A percentile compares a stretch with the other conserved stretches of the same genome.
Conservation (phyloP, 2,329 filamentous ascomycete species). For the Scedosporium minutisporum region DNA sequence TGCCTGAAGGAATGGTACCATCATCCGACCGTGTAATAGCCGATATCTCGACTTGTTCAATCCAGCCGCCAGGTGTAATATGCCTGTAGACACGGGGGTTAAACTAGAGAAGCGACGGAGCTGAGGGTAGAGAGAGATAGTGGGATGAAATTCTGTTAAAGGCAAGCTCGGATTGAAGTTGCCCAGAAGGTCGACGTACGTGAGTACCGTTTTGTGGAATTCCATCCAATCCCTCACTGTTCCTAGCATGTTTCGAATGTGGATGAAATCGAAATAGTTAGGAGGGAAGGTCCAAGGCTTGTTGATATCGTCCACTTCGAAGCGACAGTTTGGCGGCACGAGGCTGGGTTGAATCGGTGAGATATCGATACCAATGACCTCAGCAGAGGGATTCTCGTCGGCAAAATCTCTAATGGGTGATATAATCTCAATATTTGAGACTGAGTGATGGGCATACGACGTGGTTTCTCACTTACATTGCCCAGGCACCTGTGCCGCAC, state of each 20-base stretch:
- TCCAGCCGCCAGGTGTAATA: conserved; percentile 34
- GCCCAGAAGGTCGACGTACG: conserved; percentile 12
- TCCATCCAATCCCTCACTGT: conserved; percentile 21
- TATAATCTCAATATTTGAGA: background rate
- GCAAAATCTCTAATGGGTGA: conserved; percentile 26
- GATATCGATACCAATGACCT: conserved; percentile 41
- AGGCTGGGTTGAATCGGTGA: conserved; percentile 49
- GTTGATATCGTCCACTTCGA: conserved; percentile 56
- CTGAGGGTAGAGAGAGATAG: too few relatives aligned
- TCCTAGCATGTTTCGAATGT: conserved; percentile 11
- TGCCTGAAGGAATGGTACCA: conserved; percentile 15
- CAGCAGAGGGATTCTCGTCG: conserved; percentile 28
- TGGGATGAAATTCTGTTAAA: background rate
- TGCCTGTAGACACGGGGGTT: background rate
- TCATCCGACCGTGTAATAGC: conserved; percentile 20
- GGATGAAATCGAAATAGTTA: conserved; percentile 24
- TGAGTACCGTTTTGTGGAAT: conserved; percentile 24
- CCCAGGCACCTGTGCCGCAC: conserved; percentile 53
- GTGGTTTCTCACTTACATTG: conserved; percentile 10
- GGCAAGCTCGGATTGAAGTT: too few relatives aligned
- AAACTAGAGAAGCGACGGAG: too few relatives aligned
- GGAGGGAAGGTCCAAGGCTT: conserved; percentile 34
- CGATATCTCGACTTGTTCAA: conserved; percentile 29
- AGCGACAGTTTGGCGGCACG: conserved; percentile 52
- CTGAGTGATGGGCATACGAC: background rate